These are phyloP conservation scores for Dioscorea zingiberensis DNA, from an alignment of 106 monocot genomes.

Conservation along the genomic window DNA sequence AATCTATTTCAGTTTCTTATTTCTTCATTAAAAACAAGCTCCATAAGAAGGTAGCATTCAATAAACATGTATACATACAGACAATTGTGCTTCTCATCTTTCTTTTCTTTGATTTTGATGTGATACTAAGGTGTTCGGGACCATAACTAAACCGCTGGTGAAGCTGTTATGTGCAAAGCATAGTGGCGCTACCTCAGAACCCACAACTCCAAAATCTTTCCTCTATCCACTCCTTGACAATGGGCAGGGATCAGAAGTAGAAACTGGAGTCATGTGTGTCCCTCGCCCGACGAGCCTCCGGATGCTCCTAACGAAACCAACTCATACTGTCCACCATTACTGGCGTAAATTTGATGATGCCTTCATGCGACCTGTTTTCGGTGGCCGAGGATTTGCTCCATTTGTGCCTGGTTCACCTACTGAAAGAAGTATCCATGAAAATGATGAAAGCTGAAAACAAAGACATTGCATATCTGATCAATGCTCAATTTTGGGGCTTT, in stretches of 20 bases:
- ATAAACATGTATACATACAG: no score
- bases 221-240: slow-evolving; percentile 42
- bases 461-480: no score
- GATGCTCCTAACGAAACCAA: slow-evolving; percentile 74
- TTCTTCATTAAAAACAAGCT: no score
- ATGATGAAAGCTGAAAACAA: no score
- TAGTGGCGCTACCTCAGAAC: slow-evolving; percentile 35
- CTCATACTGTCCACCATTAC: slow-evolving; percentile 68
- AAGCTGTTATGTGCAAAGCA: slow-evolving; percentile 41
- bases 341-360: slow-evolving; percentile 91
- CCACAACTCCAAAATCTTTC: slow-evolving; percentile 48
- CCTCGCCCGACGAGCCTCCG: slow-evolving; percentile 56
- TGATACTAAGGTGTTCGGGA: slow-evolving; percentile 67
- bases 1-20: no score
- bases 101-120: no score
- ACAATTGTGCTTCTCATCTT: no score
- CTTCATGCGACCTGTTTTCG: slow-evolving; percentile 82
- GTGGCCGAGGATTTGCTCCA: slow-evolving; percentile 81
- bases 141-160: slow-evolving; percentile 82
- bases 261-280: slow-evolving; percentile 9
- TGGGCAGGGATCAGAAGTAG: slow-evolving; percentile 42
- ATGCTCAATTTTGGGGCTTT: no score
- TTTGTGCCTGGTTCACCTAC: slow-evolving; percentile 79
- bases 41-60: no score
- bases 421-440: slow-evolving; percentile 42